phyloP scores from a whole-genome alignment of 2,329 filamentous ascomycete species.

The Aureobasidium sp. region DNA sequence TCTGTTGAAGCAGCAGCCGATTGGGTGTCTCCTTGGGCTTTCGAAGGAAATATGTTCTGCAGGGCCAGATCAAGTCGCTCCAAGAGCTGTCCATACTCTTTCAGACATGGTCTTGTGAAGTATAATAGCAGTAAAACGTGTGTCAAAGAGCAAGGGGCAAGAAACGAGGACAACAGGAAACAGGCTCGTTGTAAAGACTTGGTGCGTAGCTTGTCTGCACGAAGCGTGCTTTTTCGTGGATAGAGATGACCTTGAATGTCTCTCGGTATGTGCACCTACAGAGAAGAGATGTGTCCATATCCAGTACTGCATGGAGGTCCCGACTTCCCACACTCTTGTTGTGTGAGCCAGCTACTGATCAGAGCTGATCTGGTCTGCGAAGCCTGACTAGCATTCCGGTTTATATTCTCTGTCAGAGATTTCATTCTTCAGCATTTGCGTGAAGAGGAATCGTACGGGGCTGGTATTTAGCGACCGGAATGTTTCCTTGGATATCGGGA shows the following conservation, averaged over 20 bases:
- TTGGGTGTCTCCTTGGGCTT: neutral
- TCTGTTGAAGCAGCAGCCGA: neutral
- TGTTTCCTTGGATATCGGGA: neutral
- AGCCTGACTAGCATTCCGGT: neutral
- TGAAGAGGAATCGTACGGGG: neutral
- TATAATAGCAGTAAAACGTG: neutral
- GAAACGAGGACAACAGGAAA: neutral
- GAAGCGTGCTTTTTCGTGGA: neutral
- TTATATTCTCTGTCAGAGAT: no score
- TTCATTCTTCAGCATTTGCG: neutral
- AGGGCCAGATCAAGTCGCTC: neutral
- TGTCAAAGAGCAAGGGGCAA: neutral
- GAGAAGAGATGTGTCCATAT: neutral
- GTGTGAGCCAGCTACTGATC: neutral
- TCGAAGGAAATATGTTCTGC: neutral
- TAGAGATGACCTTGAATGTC: neutral
- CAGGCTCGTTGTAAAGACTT: neutral
- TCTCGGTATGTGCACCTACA: neutral
- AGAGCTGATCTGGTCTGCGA: neutral
- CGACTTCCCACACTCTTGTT: neutral
- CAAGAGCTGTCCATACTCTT: neutral
- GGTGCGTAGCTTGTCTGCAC: neutral
- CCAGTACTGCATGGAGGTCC: neutral
- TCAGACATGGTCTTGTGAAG: neutral
- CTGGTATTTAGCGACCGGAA: neutral